phyloP scores from a whole-genome alignment of 495 filamentous ascomycete species.

The Cladorrhinum samala region DNA sequence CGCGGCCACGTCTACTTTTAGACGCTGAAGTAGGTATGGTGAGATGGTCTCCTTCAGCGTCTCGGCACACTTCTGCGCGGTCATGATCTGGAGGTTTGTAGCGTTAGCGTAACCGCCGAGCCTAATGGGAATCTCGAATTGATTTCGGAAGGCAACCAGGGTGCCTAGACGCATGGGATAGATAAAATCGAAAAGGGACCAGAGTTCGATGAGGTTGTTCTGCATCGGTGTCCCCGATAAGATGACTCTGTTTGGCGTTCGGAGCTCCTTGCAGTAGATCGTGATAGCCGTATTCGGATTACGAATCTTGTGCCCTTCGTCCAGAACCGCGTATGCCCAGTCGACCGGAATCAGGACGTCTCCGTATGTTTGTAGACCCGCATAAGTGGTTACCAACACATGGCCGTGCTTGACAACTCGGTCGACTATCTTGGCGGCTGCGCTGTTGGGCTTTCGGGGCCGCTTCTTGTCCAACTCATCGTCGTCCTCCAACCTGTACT shows the following conservation, averaged over 20 bases:
- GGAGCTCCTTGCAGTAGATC: slow-evolving; percentile 84
- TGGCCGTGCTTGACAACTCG: slow-evolving; percentile 82
- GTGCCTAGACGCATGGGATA: slow-evolving; percentile 93
- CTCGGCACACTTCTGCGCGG: slow-evolving; percentile 82
- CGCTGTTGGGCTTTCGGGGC: slow-evolving; percentile 44
- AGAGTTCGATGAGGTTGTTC: slow-evolving; percentile 96
- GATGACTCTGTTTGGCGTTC: slow-evolving; percentile 83
- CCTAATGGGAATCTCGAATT: slow-evolving; percentile 89
- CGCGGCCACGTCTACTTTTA: slow-evolving; percentile 88
- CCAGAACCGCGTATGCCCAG: slow-evolving; percentile 90
- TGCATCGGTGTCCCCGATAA: slow-evolving; percentile 95
- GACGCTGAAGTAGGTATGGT: slow-evolving; percentile 84
- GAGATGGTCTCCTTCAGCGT: slow-evolving; percentile 86
- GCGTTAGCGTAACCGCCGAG: slow-evolving; percentile 91
- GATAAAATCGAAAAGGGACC: slow-evolving; percentile 97
- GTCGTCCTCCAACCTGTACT: slow-evolving; percentile 66
- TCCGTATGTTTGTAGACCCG: slow-evolving; percentile 81
- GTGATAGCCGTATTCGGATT: slow-evolving; percentile 92
- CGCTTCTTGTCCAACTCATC: slow-evolving; percentile 37
- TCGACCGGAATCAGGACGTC: slow-evolving; percentile 70
- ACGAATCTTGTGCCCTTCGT: slow-evolving; percentile 96
- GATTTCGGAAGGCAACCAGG: slow-evolving; percentile 76
- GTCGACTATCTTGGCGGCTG: slow-evolving; percentile 71
- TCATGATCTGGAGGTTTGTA: slow-evolving; percentile 84
- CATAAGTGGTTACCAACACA: slow-evolving; percentile 90